Evolutionary conservation across 139 green algal species (phyloP), one percentile per base, ranked within the genome.

Genomic region (Pleodorina starrii): DNA sequence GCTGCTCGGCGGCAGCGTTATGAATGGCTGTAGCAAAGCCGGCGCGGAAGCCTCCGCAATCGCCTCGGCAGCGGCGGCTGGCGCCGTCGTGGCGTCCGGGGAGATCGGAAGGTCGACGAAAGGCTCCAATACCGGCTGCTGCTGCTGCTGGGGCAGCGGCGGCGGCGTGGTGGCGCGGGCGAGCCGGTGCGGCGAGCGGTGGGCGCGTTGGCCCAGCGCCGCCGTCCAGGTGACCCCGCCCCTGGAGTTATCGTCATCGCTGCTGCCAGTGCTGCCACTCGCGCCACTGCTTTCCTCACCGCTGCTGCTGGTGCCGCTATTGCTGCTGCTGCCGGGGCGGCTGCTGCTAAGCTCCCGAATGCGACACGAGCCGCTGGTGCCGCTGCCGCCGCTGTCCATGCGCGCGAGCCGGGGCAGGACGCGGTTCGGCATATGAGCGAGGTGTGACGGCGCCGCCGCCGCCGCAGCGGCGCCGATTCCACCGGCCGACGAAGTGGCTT

Each of bases 1-100:
- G 59, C 51, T 87, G 80, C 60, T 87, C 9, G 80, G 32, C 21
- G 80, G 25, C 6, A 87, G 19, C 6, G 80, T 77, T 6, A 87
- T 25, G 43, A 87, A 43, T 1, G 79, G 79, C 57, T 85, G 78
- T 25, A 14, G 78, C 29, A 12, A 66, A 66, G 54, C 35, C 21
- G 35, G 44, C 29, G 32, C n/a, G n/a, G n/a, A 1, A 38, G 72
- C 72, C 3, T 80, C 35, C 27, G 69, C 36, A 27, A 77, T 48
- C 35, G 35, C 69, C 46, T 50, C 69, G 48, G 69, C 69, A 48
- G 10, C 72, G 3, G 23, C 7, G 5, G 46, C 44, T 25, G 54
- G 54, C 54, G 51, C 14, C 51, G 54, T 32, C 25, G 54, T 66
- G 9, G 29, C 29, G 54, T 66, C 54, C 21, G 54, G 54, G 21